Conservation (phyloP, 306 rosid genomes). For the Calophaca sinica region DNA sequence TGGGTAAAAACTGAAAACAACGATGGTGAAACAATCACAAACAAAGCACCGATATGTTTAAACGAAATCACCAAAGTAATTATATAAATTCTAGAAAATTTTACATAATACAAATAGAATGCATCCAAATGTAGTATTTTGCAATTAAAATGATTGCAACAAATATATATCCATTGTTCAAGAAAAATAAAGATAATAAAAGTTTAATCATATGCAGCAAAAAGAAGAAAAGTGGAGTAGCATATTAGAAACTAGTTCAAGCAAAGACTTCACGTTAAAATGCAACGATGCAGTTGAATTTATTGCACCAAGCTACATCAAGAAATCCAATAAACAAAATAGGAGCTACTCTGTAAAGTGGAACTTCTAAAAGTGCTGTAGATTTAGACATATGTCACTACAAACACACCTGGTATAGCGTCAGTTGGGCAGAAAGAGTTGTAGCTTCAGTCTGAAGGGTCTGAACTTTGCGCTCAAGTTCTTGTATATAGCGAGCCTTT, state of each 20-base stretch:
- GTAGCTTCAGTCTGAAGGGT: constrained; percentile 96
- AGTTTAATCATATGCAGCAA: no score
- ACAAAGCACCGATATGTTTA: constrained; percentile 2
- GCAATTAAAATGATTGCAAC: no score
- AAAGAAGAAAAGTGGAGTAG: no score
- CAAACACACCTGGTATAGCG: constrained; percentile 89
- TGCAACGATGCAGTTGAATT: not conserved
- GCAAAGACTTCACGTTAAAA: no score
- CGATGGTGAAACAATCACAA: constrained; percentile 20
- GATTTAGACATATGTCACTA: constrained; percentile 26
- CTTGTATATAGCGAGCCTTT: constrained; percentile 88
- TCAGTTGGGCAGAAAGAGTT: constrained; percentile 89
- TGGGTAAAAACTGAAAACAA: constrained; percentile 26
- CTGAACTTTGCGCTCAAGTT: constrained; percentile 94
- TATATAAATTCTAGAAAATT: no score
- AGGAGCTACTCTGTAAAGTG: not conserved
- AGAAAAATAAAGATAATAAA: no score
- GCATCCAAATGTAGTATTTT: no score
- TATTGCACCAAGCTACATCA: constrained; percentile 4
- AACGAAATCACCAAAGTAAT: not conserved
- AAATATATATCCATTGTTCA: no score
- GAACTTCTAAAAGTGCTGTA: constrained; percentile 1
- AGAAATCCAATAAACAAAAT: constrained; percentile 22
- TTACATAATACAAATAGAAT: no score
- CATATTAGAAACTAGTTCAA: no score